Evolutionary conservation across 495 filamentous ascomycete species (phyloP).

Genomic region (Staphylotrichum longicolle): DNA sequence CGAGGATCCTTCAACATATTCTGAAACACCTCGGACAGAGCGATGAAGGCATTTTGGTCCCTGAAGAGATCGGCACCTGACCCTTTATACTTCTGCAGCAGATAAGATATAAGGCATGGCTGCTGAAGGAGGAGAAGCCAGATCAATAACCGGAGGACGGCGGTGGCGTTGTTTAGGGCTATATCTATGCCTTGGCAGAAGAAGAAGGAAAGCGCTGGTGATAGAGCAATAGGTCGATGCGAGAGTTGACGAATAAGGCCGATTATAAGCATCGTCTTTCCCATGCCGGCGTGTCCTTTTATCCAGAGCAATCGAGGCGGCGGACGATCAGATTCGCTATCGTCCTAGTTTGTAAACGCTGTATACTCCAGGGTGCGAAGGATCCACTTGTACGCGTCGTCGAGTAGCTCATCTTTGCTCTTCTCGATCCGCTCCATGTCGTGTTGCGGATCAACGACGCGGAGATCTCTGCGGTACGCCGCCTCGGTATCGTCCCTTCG

Average conservation of each 20-base stretch:
- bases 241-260: slow-evolving; percentile 41
- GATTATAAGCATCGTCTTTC: slow-evolving; percentile 51
- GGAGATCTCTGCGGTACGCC: slow-evolving; percentile 31
- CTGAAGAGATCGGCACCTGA: slow-evolving; percentile 34
- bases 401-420: slow-evolving; percentile 42
- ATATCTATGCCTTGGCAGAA: slow-evolving; percentile 44
- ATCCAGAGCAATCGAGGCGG: slow-evolving; percentile 44
- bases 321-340: slow-evolving; percentile 29
- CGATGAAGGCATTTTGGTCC: slow-evolving; percentile 33
- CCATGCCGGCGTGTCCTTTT: slow-evolving; percentile 43
- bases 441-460: slow-evolving; percentile 32
- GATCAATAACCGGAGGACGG: slow-evolving; percentile 37
- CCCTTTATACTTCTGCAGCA: slow-evolving; percentile 31
- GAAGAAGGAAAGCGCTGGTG: slow-evolving; percentile 1
- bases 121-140: slow-evolving; percentile 36
- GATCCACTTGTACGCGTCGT: slow-evolving; percentile 46
- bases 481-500: slow-evolving; percentile 5
- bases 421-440: slow-evolving; percentile 44
- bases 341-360: slow-evolving; percentile 32
- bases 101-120: slow-evolving; percentile 24
- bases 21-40: slow-evolving; percentile 24
- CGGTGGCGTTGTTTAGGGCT: slow-evolving; percentile 31
- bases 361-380: slow-evolving; percentile 38
- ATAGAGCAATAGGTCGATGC: slow-evolving; percentile 9
- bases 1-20: slow-evolving; percentile 37